phyloP scores from a whole-genome alignment of 2,329 filamentous ascomycete species.

The Escovopsis weberi region DNA sequence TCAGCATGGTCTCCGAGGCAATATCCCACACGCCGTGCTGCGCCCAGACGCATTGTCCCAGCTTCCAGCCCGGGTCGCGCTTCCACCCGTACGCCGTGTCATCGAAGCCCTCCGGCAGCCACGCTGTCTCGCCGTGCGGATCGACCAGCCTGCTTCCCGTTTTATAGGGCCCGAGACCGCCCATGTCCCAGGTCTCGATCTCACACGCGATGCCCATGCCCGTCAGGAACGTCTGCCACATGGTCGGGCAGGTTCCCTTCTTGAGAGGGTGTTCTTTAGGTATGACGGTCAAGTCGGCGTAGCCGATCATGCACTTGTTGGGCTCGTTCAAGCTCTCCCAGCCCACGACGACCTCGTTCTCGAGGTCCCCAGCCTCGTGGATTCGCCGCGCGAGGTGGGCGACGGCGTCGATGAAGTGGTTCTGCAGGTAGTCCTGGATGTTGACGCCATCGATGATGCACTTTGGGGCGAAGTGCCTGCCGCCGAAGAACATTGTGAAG shows the following conservation, averaged over 20 bases:
- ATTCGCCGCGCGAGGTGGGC: conserved; percentile 72
- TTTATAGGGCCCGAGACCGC: conserved; percentile 81
- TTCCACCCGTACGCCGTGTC: conserved; percentile 85
- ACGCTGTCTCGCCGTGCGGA: conserved; percentile 70
- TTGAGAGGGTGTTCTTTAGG: conserved; percentile 81
- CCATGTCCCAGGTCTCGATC: conserved; percentile 86
- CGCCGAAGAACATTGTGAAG: conserved; percentile 88
- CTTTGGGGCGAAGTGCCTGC: conserved; percentile 84
- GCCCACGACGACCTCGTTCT: conserved; percentile 76
- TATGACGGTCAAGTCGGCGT: conserved; percentile 65
- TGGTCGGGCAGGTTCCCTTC: conserved; percentile 83
- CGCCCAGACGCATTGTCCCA: conserved; percentile 94
- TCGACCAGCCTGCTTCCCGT: conserved; percentile 72
- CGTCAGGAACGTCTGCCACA: conserved; percentile 84
- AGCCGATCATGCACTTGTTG: conserved; percentile 73
- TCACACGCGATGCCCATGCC: conserved; percentile 87
- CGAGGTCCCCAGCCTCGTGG: conserved; percentile 76
- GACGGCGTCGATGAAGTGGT: conserved; percentile 70
- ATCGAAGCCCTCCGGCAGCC: conserved; percentile 71
- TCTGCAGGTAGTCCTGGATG: conserved; percentile 88
- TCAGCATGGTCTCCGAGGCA: conserved; percentile 56
- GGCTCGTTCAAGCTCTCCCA: conserved; percentile 98
- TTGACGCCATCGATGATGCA: conserved; percentile 90
- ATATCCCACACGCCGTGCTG: conserved; percentile 95
- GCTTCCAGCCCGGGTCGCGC: conserved; percentile 72